Conservation (phyloP, 495 filamentous ascomycete genomes). For the Peziza echinospora region DNA sequence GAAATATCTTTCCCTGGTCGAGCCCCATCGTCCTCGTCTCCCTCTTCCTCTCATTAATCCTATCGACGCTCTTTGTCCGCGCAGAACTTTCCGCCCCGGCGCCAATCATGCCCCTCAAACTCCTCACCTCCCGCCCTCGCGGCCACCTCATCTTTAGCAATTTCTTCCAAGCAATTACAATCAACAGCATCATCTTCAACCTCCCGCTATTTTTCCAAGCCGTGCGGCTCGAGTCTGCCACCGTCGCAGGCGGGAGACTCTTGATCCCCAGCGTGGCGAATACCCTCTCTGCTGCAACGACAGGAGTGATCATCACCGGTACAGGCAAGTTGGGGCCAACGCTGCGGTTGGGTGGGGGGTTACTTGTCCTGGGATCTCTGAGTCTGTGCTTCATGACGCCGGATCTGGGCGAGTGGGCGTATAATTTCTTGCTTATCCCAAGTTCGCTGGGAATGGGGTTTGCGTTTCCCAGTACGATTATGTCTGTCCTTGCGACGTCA, state of each 20-base stretch:
- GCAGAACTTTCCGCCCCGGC: slow-evolving; percentile 37
- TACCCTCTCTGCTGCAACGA: slow-evolving; percentile 36
- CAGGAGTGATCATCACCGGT: slow-evolving; percentile 49
- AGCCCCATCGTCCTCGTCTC: slow-evolving; percentile 48
- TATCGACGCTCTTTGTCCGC: slow-evolving; percentile 36
- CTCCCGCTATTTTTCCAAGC: slow-evolving; percentile 63
- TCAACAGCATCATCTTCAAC: slow-evolving; percentile 56
- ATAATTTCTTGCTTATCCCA: slow-evolving; percentile 40
- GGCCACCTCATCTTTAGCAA: slow-evolving; percentile 49
- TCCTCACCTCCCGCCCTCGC: slow-evolving; percentile 37
- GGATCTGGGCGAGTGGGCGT: slow-evolving; percentile 34
- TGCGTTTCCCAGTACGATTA: slow-evolving; percentile 38
- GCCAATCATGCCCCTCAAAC: slow-evolving; percentile 49
- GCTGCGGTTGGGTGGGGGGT: slow-evolving; percentile 33
- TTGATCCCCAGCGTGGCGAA: slow-evolving; percentile 36
- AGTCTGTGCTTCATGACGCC: slow-evolving; percentile 30
- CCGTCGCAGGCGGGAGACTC: slow-evolving; percentile 48
- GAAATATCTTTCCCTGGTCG: slow-evolving; percentile 53
- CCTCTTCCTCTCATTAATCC: slow-evolving; percentile 32
- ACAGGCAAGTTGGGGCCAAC: slow-evolving; percentile 42
- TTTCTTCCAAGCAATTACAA: slow-evolving; percentile 38
- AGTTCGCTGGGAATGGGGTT: slow-evolving; percentile 43
- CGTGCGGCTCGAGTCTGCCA: slow-evolving; percentile 48
- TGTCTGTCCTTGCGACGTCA: slow-evolving; percentile 45
- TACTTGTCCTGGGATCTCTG: slow-evolving; percentile 33